Base-by-base conservation (phyloP, 352 stramenopile genomes). In the Globisporangium megalacanthum region DNA sequence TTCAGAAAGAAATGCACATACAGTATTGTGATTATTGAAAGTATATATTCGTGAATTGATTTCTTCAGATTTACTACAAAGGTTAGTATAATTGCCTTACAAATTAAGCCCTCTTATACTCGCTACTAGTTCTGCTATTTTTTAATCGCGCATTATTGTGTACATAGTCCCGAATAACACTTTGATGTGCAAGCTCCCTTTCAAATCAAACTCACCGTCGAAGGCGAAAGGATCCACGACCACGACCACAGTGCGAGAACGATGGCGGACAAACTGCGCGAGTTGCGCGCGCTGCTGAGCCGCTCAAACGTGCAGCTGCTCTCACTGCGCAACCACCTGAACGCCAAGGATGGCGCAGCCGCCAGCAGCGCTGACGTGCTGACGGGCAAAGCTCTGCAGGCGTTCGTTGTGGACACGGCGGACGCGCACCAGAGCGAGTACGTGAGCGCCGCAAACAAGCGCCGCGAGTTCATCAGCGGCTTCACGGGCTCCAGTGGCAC, bases 361-460 rank as follows among this genome's bases (percentile, higher is more conserved):
- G 17, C 35, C 54, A 17, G 49, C 29, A 39, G 37, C 15, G 56
- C 50, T 3, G 46, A 64, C n/a, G 60, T 69, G 46, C 55, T 85
- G 29, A 72, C 67, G 42, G 76, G 71, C 33, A 72, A 74, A 44
- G 53, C 65, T 35, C 58, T 97, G 49, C 82, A 91, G 54, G 95
- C 92, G 22, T 98, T 98, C 60, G 58, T 99, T 1, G 79, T 99
- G 55, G 95, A 97, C 52, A 97, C 89, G 17, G 95, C 97, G 47
- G 97, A 99, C 79, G 95, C 97, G 52, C 97, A 99, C 77, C 86
- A 99, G 60, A 98, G 91, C 65, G 97, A 99, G 77, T 99, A 99
- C 70, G 90, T 98, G 50, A 94, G 96, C 37, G 83, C 92, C 35
- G 88, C 86, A 39, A 98, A 99, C 78, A 97, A 97, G 77, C 83